Percentiles rank a stretch among this genome's conserved stretches.
These are phyloP conservation scores for Alternaria burnsii DNA, from an alignment of 2,329 filamentous ascomycete species.

Conservation along the genomic window DNA sequence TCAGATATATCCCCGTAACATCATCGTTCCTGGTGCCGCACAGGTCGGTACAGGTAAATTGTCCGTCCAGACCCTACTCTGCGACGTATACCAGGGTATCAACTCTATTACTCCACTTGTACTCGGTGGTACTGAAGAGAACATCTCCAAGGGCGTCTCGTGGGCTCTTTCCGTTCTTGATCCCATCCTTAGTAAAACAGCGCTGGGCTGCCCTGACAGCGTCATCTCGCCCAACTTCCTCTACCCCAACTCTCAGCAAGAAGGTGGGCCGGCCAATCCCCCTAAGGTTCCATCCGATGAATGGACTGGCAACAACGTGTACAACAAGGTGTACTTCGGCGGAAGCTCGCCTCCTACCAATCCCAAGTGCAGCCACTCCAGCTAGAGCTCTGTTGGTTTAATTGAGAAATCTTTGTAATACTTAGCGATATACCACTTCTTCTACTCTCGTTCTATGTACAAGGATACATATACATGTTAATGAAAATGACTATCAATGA, in stretches of 20 bases:
- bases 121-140: constrained; percentile 21
- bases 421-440: background rate
- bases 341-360: constrained; percentile 9
- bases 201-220: too few relatives aligned
- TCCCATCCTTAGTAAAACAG: too few relatives aligned
- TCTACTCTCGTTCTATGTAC: background rate
- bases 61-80: constrained; percentile 42
- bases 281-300: constrained; percentile 30
- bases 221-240: too few relatives aligned
- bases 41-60: constrained; percentile 47
- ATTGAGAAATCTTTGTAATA: background rate
- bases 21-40: constrained; percentile 37
- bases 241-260: background rate
- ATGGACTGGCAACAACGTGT: constrained; percentile 48
- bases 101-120: constrained; percentile 48
- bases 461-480: background rate
- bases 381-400: background rate
- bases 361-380: too few relatives aligned
- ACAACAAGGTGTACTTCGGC: constrained; percentile 47
- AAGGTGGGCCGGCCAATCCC: constrained; percentile 41
- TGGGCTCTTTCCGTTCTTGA: too few relatives aligned
- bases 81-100: constrained; percentile 48
- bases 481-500: background rate
- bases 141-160: too few relatives aligned
- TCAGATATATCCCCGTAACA: constrained; percentile 46